These are phyloP conservation scores for Colletotrichum orchidophilum DNA, from an alignment of 2,329 filamentous ascomycete genomes.

Conservation along the genomic window DNA sequence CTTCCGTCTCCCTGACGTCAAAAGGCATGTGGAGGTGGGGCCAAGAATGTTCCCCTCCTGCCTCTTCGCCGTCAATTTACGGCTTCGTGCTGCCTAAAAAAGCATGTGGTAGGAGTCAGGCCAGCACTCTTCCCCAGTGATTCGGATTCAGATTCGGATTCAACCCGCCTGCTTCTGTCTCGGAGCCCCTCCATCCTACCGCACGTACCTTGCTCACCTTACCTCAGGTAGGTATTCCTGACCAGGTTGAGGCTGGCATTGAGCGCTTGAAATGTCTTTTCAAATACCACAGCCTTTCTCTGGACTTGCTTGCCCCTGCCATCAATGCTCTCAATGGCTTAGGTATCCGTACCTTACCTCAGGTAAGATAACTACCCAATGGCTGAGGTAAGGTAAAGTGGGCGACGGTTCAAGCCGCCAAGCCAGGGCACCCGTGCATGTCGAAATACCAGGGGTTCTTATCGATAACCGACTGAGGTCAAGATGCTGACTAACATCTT, in stretches of 20 bases:
- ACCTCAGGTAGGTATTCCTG: background rate
- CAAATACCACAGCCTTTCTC: background rate
- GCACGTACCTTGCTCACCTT: background rate
- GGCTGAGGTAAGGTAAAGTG: too few species aligned
- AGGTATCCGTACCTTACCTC: background rate
- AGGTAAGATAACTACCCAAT: too few species aligned
- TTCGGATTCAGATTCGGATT: background rate
- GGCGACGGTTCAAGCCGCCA: background rate
- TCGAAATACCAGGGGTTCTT: background rate
- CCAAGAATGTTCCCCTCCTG: background rate
- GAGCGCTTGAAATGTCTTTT: background rate
- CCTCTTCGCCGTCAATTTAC: background rate
- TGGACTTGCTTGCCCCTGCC: background rate
- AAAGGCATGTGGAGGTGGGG: background rate
- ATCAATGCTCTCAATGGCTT: background rate
- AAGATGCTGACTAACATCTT: constrained; percentile 19
- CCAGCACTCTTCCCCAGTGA: background rate
- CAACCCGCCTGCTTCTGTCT: background rate
- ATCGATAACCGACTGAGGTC: constrained; percentile 15
- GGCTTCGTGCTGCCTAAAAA: background rate
- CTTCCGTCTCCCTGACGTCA: background rate
- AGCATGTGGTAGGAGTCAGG: constrained; percentile 21
- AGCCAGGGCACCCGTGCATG: background rate
- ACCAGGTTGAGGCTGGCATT: too few species aligned
- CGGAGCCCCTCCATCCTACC: background rate